Evolutionary conservation across 768 basidiomycete species (phyloP).

Genomic region (Tephrocybe rancida): DNA sequence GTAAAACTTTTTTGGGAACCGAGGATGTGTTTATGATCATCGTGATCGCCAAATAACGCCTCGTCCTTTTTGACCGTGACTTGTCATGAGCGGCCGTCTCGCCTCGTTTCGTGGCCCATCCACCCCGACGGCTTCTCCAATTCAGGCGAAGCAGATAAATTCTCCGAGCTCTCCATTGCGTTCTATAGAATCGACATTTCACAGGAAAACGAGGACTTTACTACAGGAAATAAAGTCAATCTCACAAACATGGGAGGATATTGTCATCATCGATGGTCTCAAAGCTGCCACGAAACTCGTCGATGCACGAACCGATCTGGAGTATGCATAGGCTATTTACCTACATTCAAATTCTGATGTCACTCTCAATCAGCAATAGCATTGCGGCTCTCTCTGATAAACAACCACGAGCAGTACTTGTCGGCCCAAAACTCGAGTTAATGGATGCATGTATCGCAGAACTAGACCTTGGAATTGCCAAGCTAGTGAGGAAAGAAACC

Average conservation of each 20-base stretch:
- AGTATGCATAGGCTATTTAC: constrained; percentile 50
- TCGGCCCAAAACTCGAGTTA: constrained; percentile 62
- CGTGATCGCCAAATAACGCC: constrained; percentile 23
- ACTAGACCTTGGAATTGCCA: constrained; percentile 57
- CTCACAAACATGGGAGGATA: constrained; percentile 80
- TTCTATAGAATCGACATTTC: constrained; percentile 72
- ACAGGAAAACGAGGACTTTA: constrained; percentile 71
- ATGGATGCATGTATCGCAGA: constrained; percentile 70
- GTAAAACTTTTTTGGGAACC: constrained; percentile 12
- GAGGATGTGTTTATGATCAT: constrained; percentile 18
- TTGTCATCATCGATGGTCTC: constrained; percentile 78
- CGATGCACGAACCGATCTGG: constrained; percentile 81
- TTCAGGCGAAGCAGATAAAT: constrained; percentile 39
- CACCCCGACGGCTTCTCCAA: constrained; percentile 70
- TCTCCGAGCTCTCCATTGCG: constrained; percentile 51
- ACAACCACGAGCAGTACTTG: constrained; percentile 59
- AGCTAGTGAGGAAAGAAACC: constrained; percentile 57
- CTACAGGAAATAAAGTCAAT: constrained; percentile 68
- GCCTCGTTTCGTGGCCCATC: constrained; percentile 84
- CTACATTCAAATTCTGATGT: constrained; percentile 8
- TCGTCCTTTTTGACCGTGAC: not conserved
- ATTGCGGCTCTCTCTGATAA: constrained; percentile 56
- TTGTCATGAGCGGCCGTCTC: constrained; percentile 47
- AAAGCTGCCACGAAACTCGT: constrained; percentile 72
- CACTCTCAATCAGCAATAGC: constrained; percentile 47